Evolutionary conservation across 2,329 filamentous ascomycete species (phyloP).

Genomic region (Arthroderma sp.): DNA sequence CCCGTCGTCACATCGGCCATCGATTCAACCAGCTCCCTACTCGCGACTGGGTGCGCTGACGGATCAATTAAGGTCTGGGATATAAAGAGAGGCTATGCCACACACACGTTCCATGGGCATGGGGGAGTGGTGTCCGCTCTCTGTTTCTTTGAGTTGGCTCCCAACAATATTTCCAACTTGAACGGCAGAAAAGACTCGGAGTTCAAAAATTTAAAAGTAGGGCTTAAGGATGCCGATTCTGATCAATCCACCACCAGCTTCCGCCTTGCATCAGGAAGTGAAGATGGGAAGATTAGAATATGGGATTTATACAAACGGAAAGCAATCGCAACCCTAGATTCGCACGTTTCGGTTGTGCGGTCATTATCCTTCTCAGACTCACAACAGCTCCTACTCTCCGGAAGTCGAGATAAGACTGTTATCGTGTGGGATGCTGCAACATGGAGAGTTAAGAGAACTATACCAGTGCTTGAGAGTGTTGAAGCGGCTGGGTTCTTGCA

Average conservation of each 20-base stretch:
- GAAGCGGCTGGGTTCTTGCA: conserved; percentile 72
- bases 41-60: conserved; percentile 87
- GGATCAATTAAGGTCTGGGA: conserved; percentile 96
- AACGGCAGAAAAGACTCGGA: conserved; percentile 34
- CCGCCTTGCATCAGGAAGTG: conserved; percentile 75
- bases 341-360: conserved; percentile 90
- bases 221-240: conserved; percentile 17
- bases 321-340: conserved; percentile 65
- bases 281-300: conserved; percentile 82
- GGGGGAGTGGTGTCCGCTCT: conserved; percentile 83
- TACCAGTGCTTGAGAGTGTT: conserved; percentile 72
- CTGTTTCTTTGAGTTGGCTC: conserved; percentile 67
- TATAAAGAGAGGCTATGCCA: conserved; percentile 75
- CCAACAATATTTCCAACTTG: conserved; percentile 11
- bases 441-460: conserved; percentile 70
- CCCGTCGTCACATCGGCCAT: conserved; percentile 78
- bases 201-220: conserved; percentile 8
- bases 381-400: conserved; percentile 66
- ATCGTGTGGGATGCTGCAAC: conserved; percentile 79
- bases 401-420: conserved; percentile 82
- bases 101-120: conserved; percentile 88
- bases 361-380: conserved; percentile 66
- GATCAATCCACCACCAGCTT: conserved; percentile 46
- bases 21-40: conserved; percentile 73
- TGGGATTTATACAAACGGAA: conserved; percentile 84